phyloP scores from a whole-genome alignment of 2,329 filamentous ascomycete species.

The Magnaporthiopsis rhizophila region DNA sequence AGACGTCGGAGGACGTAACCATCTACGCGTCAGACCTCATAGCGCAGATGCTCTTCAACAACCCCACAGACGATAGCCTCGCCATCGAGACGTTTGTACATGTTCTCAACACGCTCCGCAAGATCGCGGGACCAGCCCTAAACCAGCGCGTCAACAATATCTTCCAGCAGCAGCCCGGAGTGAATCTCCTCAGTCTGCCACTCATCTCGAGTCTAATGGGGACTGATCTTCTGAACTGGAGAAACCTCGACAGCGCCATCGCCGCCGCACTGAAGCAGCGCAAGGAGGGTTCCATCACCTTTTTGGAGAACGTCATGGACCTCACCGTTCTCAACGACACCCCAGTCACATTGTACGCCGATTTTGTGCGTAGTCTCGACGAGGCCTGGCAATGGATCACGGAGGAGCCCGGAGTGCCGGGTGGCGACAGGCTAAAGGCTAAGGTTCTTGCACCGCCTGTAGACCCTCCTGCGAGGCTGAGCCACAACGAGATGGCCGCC shows the following conservation, averaged over 20 bases:
- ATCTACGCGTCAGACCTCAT: conserved; percentile 54
- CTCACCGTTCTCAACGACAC: conserved; percentile 70
- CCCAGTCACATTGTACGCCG: conserved; percentile 70
- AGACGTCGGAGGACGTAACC: conserved; percentile 52
- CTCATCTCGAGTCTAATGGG: conserved; percentile 49
- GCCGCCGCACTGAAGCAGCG: conserved; percentile 64
- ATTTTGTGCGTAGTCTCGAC: conserved; percentile 78
- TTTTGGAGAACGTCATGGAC: conserved; percentile 73
- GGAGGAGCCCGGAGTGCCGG: conserved; percentile 57
- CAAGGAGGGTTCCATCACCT: conserved; percentile 65
- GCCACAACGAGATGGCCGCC: conserved; percentile 46
- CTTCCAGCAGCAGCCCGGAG: conserved; percentile 49
- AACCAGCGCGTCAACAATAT: conserved; percentile 47
- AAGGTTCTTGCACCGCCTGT: conserved; percentile 40
- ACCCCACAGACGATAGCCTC: conserved; percentile 41
- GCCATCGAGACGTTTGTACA: conserved; percentile 55
- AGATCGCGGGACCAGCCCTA: conserved; percentile 47
- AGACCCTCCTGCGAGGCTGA: conserved; percentile 33
- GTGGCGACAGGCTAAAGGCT: conserved; percentile 64
- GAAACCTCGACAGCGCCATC: conserved; percentile 61
- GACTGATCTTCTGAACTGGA: conserved; percentile 55
- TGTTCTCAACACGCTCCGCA: conserved; percentile 51
- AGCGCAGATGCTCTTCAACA: conserved; percentile 46
- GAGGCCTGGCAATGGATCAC: conserved; percentile 73
- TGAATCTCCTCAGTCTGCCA: conserved; percentile 48